Evolutionary conservation across 768 basidiomycete species (phyloP).

Genomic region (Tulasnella sp.): DNA sequence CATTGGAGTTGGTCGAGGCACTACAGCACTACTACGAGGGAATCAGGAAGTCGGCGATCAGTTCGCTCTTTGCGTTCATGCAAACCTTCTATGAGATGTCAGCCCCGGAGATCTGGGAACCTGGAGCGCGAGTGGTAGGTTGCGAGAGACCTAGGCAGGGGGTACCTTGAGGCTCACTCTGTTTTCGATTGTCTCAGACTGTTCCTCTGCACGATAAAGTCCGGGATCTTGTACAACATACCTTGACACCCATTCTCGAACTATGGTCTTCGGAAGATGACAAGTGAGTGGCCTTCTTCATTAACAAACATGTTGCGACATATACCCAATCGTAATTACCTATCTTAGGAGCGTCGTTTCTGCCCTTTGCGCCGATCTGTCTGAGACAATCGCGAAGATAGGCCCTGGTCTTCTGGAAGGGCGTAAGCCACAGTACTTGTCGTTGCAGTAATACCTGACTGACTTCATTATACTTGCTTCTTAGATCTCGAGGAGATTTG

Average conservation of each 20-base stretch:
- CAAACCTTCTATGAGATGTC: conserved; percentile 86
- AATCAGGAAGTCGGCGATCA: conserved; percentile 85
- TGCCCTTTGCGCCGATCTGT: conserved; percentile 74
- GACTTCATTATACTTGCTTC: background rate
- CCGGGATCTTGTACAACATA: conserved; percentile 65
- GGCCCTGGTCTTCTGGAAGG: conserved; percentile 78
- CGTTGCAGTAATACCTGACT: conserved; percentile 21
- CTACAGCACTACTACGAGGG: conserved; percentile 94
- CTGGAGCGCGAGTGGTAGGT: conserved; percentile 58
- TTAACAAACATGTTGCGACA: conserved; percentile 4
- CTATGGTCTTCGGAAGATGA: conserved; percentile 94
- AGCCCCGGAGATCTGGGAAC: conserved; percentile 69
- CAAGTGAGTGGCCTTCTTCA: conserved; percentile 54
- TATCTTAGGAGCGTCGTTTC: conserved; percentile 71
- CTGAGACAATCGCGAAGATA: conserved; percentile 84
- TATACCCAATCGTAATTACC: conserved; percentile 14
- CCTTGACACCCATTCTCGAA: conserved; percentile 64
- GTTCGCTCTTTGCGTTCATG: conserved; percentile 79
- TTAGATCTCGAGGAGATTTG: conserved; percentile 60
- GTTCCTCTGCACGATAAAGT: conserved; percentile 55
- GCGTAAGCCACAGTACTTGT: conserved; percentile 38
- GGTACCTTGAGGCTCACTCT: background rate
- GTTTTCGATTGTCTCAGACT: too few species aligned
- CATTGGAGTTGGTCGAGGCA: conserved; percentile 66
- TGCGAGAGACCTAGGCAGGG: background rate